Percentiles rank a stretch among this genome's conserved stretches.
These are phyloP conservation scores for Debaryomyces maramus DNA, from an alignment of 805 yeast genomes.

Conservation along the genomic window DNA sequence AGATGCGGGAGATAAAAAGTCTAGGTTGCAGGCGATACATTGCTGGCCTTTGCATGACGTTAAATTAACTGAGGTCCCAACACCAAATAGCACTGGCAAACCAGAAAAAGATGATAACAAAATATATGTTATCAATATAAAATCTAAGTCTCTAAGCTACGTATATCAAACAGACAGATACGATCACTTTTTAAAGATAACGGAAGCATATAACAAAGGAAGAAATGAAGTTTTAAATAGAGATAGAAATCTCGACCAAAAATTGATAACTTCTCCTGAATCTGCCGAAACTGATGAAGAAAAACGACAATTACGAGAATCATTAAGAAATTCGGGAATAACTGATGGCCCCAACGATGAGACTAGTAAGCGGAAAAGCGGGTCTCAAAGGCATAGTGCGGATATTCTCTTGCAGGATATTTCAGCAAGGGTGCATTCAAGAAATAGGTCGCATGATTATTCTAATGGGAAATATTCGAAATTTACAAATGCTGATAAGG, in stretches of 20 bases:
- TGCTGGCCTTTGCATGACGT: conserved; percentile 77
- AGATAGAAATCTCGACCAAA: conserved; percentile 25
- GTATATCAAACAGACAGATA: conserved; percentile 61
- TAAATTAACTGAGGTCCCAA: conserved; percentile 40
- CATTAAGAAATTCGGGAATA: conserved; percentile 51
- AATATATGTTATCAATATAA: conserved; percentile 45
- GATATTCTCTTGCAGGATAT: conserved; percentile 55
- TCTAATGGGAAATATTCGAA: conserved; percentile 10
- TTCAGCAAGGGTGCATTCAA: conserved; percentile 60
- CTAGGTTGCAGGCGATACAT: conserved; percentile 63
- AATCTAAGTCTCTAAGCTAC: conserved; percentile 49
- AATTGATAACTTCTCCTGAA: conserved; percentile 7
- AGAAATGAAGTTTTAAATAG: conserved; percentile 48
- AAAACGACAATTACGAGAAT: conserved; percentile 38
- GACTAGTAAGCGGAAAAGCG: conserved; percentile 25
- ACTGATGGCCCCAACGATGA: conserved; percentile 31
- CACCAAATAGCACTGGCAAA: conserved; percentile 18
- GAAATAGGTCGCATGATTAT: conserved; percentile 54
- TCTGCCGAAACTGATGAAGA: conserved; percentile 29
- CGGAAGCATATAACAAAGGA: conserved; percentile 59
- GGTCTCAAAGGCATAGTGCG: conserved; percentile 29
- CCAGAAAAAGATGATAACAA: conserved; percentile 21
- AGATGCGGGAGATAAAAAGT: conserved; percentile 26
- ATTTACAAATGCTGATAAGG: conserved; percentile 15
- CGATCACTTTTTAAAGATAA: conserved; percentile 56